Conservation (phyloP, 495 filamentous ascomycete genomes). For the Achaetomiella virescens region DNA sequence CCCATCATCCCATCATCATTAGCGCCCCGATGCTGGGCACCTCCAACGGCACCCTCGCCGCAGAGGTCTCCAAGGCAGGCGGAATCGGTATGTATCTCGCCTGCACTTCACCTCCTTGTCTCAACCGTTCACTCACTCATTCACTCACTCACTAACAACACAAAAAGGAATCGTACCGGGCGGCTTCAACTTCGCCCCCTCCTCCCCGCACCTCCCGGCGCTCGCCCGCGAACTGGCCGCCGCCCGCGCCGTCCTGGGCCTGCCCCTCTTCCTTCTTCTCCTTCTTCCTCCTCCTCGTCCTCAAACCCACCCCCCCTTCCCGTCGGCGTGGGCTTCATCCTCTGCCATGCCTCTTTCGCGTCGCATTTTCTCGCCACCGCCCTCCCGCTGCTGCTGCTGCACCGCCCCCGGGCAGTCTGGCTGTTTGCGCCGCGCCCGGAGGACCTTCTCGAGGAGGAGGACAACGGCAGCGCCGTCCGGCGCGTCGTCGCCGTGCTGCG, state of each 20-base stretch:
- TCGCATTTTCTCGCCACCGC: constrained; percentile 28
- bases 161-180: constrained; percentile 35
- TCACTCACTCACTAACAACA: neutral
- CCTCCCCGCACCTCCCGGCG: constrained; percentile 20
- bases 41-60: constrained; percentile 55
- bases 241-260: constrained; percentile 25
- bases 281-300: constrained; percentile 7
- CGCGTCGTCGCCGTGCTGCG: constrained; percentile 10
- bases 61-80: constrained; percentile 61
- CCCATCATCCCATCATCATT: constrained; percentile 53
- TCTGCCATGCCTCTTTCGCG: constrained; percentile 23
- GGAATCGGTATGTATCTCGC: constrained; percentile 47
- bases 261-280: neutral
- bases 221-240: constrained; percentile 34
- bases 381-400: constrained; percentile 36
- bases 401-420: constrained; percentile 64
- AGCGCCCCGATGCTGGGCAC: constrained; percentile 68
- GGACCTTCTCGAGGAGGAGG: constrained; percentile 22
- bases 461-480: neutral
- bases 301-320: constrained; percentile 28
- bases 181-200: constrained; percentile 30
- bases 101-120: neutral
- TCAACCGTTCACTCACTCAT: neutral
- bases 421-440: constrained; percentile 58
- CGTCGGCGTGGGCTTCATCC: constrained; percentile 37